Conservation (phyloP, 2,329 filamentous ascomycete genomes). For the Sarocladium kiliense region DNA sequence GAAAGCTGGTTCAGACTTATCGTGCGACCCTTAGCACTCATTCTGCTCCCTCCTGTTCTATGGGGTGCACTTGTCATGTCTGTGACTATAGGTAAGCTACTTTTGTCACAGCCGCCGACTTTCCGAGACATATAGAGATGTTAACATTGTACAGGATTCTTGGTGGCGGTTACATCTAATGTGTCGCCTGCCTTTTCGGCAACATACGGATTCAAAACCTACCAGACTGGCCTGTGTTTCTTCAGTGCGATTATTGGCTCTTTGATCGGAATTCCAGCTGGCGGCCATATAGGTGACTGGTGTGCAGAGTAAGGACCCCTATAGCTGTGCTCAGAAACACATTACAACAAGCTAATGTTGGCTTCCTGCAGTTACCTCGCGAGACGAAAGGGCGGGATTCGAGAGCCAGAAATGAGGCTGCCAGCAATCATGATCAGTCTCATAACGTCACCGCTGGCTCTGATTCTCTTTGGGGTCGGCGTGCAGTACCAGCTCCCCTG, state of each 20-base stretch:
- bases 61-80: conserved; percentile 51
- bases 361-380: no score
- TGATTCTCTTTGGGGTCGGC: conserved; percentile 43
- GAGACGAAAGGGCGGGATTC: conserved; percentile 46
- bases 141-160: no score
- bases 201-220: conserved; percentile 39
- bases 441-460: conserved; percentile 40
- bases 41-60: conserved; percentile 46
- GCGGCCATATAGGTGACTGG: conserved; percentile 42
- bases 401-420: conserved; percentile 57
- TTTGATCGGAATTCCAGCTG: conserved; percentile 42
- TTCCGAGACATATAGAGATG: no score
- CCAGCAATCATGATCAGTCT: conserved; percentile 46
- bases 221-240: conserved; percentile 47
- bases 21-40: conserved; percentile 43
- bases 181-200: conserved; percentile 36
- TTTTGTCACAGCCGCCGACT: no score
- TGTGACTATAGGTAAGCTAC: conserved; percentile 49
- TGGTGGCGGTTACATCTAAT: conserved; percentile 51
- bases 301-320: no score
- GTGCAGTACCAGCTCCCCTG: conserved; percentile 43
- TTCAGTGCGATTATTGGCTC: conserved; percentile 42
- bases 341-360: no score
- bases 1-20: conserved; percentile 44
- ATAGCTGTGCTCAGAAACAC: no score